Evolutionary conservation across 768 basidiomycete species (phyloP).

Genomic region (Amanita exitialis): DNA sequence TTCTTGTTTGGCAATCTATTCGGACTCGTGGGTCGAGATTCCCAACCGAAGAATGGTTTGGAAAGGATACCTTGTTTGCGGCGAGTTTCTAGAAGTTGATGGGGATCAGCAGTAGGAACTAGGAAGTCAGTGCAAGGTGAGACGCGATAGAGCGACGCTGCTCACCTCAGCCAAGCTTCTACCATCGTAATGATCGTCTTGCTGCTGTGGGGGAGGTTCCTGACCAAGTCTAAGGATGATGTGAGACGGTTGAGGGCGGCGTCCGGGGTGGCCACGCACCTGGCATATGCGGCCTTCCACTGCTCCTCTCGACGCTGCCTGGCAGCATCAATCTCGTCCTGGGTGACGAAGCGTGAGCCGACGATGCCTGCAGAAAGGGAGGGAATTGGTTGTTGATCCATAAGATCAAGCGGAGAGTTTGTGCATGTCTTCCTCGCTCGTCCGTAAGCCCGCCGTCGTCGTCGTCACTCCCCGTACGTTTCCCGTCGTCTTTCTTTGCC

Average conservation of each 20-base stretch:
- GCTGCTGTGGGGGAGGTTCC: slow-evolving; percentile 61
- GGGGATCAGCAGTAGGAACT: slow-evolving; percentile 33
- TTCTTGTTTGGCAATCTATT: slow-evolving; percentile 79
- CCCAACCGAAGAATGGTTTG: slow-evolving; percentile 3
- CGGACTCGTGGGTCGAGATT: slow-evolving; percentile 8
- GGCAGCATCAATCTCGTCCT: slow-evolving; percentile 67
- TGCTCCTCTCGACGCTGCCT: slow-evolving; percentile 68
- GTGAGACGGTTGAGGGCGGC: slow-evolving; percentile 5
- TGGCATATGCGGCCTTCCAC: slow-evolving; percentile 86
- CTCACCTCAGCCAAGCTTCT: slow-evolving; percentile 81
- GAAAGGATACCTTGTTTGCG: slow-evolving; percentile 61
- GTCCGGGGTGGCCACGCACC: slow-evolving; percentile 25
- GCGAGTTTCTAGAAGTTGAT: slow-evolving; percentile 68
- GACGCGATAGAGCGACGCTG: slow-evolving; percentile 17
- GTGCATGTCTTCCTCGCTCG: slow-evolving; percentile 21
- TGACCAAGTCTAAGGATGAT: slow-evolving; percentile 54
- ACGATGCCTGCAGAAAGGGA: slow-evolving; percentile 65
- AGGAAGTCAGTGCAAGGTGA: slow-evolving; percentile 34
- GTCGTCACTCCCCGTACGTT: slow-evolving; percentile 63
- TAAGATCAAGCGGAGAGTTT: slow-evolving; percentile 13
- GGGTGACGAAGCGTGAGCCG: slow-evolving; percentile 78
- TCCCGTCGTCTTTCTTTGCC: slow-evolving; percentile 3
- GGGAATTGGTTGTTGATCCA: slow-evolving; percentile 60
- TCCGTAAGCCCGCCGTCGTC: slow-evolving; percentile 41
- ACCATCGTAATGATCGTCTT: slow-evolving; percentile 73